These are phyloP conservation scores for Parasitella parasitica DNA, from an alignment of 371 early-diverging fungal genomes.

Conservation along the genomic window DNA sequence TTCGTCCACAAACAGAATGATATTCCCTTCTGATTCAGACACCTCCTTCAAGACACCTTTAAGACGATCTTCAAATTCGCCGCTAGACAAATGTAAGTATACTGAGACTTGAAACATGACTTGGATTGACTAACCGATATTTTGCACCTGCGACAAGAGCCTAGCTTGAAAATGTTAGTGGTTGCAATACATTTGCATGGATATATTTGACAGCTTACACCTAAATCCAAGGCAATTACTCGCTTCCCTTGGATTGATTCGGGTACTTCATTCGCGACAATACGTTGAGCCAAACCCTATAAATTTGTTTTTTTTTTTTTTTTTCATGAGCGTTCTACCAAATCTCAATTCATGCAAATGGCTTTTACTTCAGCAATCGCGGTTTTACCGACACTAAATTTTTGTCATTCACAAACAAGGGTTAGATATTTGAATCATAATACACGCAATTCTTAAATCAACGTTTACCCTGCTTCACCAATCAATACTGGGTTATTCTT, in stretches of 20 bases:
- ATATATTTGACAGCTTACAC: conserved; percentile 41
- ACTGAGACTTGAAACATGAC: neutral
- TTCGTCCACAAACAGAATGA: conserved; percentile 88
- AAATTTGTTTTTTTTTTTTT: neutral
- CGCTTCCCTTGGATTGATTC: conserved; percentile 71
- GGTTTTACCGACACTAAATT: conserved; percentile 59
- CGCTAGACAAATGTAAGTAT: conserved; percentile 33
- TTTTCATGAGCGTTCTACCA: conserved; percentile 31
- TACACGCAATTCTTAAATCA: neutral
- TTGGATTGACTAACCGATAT: conserved; percentile 50
- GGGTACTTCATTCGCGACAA: conserved; percentile 80
- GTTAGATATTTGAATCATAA: neutral
- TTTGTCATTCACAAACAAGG: neutral
- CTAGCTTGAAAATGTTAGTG: conserved; percentile 19
- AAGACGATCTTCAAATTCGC: conserved; percentile 87
- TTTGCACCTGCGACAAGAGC: conserved; percentile 81
- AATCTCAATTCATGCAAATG: neutral
- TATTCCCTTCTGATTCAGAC: conserved; percentile 66
- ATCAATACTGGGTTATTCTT: conserved; percentile 93
- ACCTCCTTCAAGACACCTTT: conserved; percentile 78
- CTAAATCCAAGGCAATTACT: conserved; percentile 80
- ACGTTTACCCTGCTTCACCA: conserved; percentile 67
- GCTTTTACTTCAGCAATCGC: conserved; percentile 50
- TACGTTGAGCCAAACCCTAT: conserved; percentile 80
- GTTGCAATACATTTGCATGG: neutral